Conservation (phyloP, 1,284 basidiomycete species). For the Porodaedalea pini region DNA sequence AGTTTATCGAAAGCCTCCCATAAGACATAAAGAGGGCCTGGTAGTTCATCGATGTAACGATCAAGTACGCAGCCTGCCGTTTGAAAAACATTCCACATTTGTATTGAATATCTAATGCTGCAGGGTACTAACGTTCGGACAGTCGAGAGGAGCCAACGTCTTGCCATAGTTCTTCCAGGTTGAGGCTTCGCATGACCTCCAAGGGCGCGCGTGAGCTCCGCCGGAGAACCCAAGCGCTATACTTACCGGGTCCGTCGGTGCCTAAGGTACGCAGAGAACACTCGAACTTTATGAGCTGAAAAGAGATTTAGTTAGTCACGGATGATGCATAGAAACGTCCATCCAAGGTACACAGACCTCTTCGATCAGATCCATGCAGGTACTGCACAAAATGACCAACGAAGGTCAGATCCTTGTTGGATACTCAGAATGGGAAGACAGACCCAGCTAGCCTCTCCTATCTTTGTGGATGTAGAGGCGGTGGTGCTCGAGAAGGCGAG, state of each 20-base stretch:
- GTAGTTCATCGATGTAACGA: neutral
- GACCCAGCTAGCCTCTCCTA: too few relatives aligned
- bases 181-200: neutral
- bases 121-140: neutral
- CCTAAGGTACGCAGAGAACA: slow-evolving; percentile 9
- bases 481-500: too few relatives aligned
- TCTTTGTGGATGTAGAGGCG: neutral
- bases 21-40: neutral
- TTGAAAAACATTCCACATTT: neutral
- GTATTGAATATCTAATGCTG: neutral
- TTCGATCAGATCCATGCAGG: neutral
- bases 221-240: neutral
- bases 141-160: neutral
- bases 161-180: neutral
- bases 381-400: neutral
- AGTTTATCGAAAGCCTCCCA: neutral
- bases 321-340: neutral
- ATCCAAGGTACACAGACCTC: neutral
- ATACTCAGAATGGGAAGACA: too few relatives aligned
- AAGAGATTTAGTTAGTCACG: too few relatives aligned
- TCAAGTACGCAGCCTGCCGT: neutral
- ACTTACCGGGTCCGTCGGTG: slow-evolving; percentile 6
- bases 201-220: neutral
- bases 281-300: slow-evolving; percentile 3
- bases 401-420: neutral